Conservation (phyloP, 2,329 filamentous ascomycete species). For the Apiospora kogelbergensis region DNA sequence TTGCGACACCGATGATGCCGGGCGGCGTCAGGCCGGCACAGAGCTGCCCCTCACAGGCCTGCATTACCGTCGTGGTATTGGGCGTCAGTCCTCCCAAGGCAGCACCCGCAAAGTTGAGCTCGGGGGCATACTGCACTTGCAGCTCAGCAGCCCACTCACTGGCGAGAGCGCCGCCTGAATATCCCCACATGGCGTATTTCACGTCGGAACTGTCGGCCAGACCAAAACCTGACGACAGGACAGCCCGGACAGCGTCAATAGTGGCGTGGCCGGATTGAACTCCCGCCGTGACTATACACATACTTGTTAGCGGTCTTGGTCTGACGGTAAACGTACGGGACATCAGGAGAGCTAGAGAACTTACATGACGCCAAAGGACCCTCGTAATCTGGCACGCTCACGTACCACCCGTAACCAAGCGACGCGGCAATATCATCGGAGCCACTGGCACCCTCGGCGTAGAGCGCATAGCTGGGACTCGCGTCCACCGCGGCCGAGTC, state of each 20-base stretch:
- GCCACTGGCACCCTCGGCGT: conserved; percentile 1
- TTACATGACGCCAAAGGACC: conserved; percentile 41
- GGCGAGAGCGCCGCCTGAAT: conserved; percentile 54
- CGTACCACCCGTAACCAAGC: conserved; percentile 45
- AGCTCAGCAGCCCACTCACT: conserved; percentile 53
- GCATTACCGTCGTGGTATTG: conserved; percentile 37
- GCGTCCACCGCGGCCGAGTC: conserved; percentile 36
- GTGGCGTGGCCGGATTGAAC: conserved; percentile 13
- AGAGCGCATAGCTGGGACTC: conserved; percentile 34
- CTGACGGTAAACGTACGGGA: background rate
- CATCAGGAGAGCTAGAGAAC: background rate
- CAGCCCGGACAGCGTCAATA: conserved; percentile 14
- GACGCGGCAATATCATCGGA: conserved; percentile 28
- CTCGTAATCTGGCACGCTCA: conserved; percentile 47
- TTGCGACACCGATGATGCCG: conserved; percentile 33
- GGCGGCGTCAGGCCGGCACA: conserved; percentile 34
- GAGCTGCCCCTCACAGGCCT: conserved; percentile 29
- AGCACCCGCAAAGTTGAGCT: conserved; percentile 47
- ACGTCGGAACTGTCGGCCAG: conserved; percentile 22
- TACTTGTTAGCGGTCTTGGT: background rate
- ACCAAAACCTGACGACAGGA: conserved; percentile 7
- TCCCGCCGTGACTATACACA: conserved; percentile 13
- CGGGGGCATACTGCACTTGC: conserved; percentile 51
- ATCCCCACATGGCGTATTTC: conserved; percentile 48
- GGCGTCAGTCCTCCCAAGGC: conserved; percentile 49